Conservation (phyloP, 2,329 filamentous ascomycete species). For the Grosmannia penicillata region DNA sequence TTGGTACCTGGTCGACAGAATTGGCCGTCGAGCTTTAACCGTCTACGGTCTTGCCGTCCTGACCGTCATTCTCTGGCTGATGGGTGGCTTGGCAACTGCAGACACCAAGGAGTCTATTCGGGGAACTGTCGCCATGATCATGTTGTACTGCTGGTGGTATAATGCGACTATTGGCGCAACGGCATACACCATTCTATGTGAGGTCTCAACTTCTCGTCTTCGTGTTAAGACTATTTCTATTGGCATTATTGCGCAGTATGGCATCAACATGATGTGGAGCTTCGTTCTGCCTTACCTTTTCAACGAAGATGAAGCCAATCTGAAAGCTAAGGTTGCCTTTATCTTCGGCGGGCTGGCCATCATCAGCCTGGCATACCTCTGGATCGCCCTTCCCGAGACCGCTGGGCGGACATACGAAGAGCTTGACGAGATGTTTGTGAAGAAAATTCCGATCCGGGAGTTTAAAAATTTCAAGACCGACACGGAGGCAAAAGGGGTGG, state of each 20-base stretch:
- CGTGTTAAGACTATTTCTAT: conserved; percentile 25
- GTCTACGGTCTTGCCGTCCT: conserved; percentile 19
- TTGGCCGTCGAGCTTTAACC: conserved; percentile 21
- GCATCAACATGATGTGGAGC: conserved; percentile 9
- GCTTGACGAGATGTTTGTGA: conserved; percentile 26
- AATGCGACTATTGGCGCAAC: conserved; percentile 25
- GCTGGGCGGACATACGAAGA: conserved; percentile 31
- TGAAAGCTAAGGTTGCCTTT: conserved; percentile 21
- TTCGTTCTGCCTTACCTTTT: conserved; percentile 12
- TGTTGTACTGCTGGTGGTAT: conserved; percentile 23
- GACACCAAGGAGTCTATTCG: conserved; percentile 10
- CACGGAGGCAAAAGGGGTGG: not conserved
- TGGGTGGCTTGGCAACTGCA: conserved; percentile 19
- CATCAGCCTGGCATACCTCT: conserved; percentile 19
- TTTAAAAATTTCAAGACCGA: conserved; percentile 6
- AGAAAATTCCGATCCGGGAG: conserved; percentile 8
- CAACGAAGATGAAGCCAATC: conserved; percentile 14
- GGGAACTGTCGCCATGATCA: conserved; percentile 19
- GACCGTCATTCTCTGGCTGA: conserved; percentile 24
- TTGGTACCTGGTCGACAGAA: conserved; percentile 21
- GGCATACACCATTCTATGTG: conserved; percentile 21
- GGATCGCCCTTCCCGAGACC: conserved; percentile 29
- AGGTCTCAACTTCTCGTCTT: conserved; percentile 22
- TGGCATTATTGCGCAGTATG: conserved; percentile 19
- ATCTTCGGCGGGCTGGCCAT: conserved; percentile 19